These are phyloP conservation scores for Lepidium didymum DNA, from an alignment of 345 rosid genomes.

Conservation along the genomic window DNA sequence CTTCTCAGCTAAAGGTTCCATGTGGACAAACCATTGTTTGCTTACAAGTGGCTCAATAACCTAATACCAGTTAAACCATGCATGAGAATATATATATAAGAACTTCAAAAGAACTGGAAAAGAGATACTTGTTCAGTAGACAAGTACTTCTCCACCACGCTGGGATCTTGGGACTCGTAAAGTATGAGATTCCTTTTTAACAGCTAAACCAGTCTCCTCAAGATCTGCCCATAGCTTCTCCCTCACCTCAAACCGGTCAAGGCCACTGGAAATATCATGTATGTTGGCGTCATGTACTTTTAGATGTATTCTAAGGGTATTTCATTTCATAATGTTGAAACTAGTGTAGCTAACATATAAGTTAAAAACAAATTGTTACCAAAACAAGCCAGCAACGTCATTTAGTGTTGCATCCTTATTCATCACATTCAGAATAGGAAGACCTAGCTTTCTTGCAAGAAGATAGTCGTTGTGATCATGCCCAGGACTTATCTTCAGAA, in stretches of 20 bases:
- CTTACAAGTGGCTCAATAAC: constrained; percentile 91
- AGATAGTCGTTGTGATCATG: constrained; percentile 96
- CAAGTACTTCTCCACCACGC: constrained; percentile 94
- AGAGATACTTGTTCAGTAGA: constrained; percentile 5
- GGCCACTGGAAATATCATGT: constrained; percentile 47
- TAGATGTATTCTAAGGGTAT: constrained; percentile 6
- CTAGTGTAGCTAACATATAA: constrained; percentile 7
- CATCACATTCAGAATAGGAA: constrained; percentile 94
- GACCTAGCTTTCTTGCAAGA: constrained; percentile 95
- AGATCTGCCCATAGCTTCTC: constrained; percentile 92
- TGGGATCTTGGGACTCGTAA: constrained; percentile 89
- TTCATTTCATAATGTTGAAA: background rate
- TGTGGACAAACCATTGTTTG: constrained; percentile 95
- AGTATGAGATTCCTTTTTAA: constrained; percentile 71
- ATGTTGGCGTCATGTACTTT: constrained; percentile 10
- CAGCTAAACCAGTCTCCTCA: constrained; percentile 87
- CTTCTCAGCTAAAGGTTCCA: constrained; percentile 93
- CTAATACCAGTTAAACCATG: constrained; percentile 33
- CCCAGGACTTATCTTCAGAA: constrained; percentile 97
- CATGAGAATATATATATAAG: constrained; percentile 2
- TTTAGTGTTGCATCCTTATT: constrained; percentile 94
- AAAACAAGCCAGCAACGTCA: constrained; percentile 86
- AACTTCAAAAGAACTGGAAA: constrained; percentile 6
- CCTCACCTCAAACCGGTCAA: constrained; percentile 88
- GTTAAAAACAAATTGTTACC: constrained; percentile 40